Conservation (phyloP, 768 basidiomycete species). For the Hypsizygus marmoreus region DNA sequence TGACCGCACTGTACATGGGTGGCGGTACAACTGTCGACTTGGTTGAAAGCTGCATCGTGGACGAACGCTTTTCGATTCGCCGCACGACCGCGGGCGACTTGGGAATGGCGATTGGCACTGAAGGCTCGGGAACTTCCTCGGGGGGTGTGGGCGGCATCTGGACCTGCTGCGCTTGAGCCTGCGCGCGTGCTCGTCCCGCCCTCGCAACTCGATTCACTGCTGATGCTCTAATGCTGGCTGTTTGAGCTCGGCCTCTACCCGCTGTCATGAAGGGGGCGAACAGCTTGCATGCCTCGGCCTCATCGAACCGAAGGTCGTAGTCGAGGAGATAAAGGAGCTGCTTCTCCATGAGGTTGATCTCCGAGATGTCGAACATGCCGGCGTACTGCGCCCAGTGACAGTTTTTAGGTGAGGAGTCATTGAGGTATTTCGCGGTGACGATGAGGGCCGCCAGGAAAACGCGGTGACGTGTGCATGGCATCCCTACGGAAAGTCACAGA, state of each 20-base stretch:
- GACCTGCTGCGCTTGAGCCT: conserved; percentile 36
- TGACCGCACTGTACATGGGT: conserved; percentile 46
- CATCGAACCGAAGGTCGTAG: conserved; percentile 89
- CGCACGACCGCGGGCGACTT: conserved; percentile 57
- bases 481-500: conserved; percentile 44
- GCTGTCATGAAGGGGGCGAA: conserved; percentile 71
- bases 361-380: conserved; percentile 68
- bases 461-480: conserved; percentile 91
- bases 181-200: conserved; percentile 52
- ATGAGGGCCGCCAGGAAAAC: conserved; percentile 96
- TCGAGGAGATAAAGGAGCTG: conserved; percentile 92
- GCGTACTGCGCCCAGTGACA: conserved; percentile 88
- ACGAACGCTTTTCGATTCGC: conserved; percentile 46
- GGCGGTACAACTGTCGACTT: conserved; percentile 23
- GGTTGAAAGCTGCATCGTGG: conserved; percentile 40
- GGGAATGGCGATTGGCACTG: conserved; percentile 34
- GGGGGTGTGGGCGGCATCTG: conserved; percentile 43
- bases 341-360: conserved; percentile 97
- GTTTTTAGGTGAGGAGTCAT: conserved; percentile 96
- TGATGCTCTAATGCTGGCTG: conserved; percentile 45
- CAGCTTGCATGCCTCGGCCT: conserved; percentile 69
- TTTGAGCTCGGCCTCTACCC: conserved; percentile 12
- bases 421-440: conserved; percentile 94
- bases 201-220: conserved; percentile 55
- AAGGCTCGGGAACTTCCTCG: conserved; percentile 35